Conservation (phyloP, 164 flowering plant genomes). For the Aristolochia contorta region DNA sequence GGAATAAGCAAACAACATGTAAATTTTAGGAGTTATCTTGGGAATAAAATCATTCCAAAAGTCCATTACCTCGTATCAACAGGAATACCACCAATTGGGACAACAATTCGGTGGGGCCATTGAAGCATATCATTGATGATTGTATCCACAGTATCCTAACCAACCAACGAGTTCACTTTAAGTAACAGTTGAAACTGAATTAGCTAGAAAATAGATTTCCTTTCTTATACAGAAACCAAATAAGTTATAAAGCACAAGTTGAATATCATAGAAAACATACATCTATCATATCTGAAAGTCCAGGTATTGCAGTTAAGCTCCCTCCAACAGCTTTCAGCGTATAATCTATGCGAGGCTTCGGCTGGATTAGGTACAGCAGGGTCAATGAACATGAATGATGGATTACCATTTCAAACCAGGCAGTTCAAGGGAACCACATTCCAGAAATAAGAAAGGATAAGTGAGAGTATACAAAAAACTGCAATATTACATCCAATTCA, state of each 20-base stretch:
- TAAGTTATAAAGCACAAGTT: background rate
- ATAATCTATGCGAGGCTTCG: slow-evolving; percentile 88
- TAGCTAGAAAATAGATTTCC: too few relatives aligned
- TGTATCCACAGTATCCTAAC: slow-evolving; percentile 81
- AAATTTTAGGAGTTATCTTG: too few relatives aligned
- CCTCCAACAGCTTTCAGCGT: slow-evolving; percentile 97
- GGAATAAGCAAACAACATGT: too few relatives aligned
- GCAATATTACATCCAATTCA: too few relatives aligned
- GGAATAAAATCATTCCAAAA: too few relatives aligned
- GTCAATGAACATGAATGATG: too few relatives aligned
- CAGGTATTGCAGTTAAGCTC: slow-evolving; percentile 94
- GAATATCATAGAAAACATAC: slow-evolving; percentile 33
- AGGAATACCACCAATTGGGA: slow-evolving; percentile 88
- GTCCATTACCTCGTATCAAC: slow-evolving; percentile 63
- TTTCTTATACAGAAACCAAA: too few relatives aligned
- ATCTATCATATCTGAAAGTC: slow-evolving; percentile 96
- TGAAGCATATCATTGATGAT: slow-evolving; percentile 90
- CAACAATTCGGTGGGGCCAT: slow-evolving; percentile 99
- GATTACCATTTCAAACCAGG: too few relatives aligned
- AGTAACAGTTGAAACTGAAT: too few relatives aligned
- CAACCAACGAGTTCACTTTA: background rate
- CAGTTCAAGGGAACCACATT: too few relatives aligned
- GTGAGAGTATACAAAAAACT: too few relatives aligned
- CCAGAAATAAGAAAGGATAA: too few relatives aligned
- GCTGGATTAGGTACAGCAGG: slow-evolving; percentile 30